phyloP scores from a whole-genome alignment of 768 basidiomycete genomes.

The Mycena haematopus region DNA sequence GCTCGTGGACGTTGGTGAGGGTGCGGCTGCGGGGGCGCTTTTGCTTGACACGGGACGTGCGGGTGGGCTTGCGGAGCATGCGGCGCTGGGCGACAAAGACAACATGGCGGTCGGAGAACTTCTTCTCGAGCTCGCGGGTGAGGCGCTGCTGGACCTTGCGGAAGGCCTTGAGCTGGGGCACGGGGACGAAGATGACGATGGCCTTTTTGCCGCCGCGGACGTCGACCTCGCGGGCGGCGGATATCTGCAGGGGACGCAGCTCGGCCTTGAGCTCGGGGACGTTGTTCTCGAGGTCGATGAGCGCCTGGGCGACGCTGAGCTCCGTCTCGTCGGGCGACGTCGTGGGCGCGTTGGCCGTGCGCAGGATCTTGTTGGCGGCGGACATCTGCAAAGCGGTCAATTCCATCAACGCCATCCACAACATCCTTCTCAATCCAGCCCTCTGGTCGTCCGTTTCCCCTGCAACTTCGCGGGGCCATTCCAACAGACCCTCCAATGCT shows the following conservation, averaged over 20 bases:
- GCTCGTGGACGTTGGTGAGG: constrained; percentile 96
- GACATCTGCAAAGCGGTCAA: constrained; percentile 57
- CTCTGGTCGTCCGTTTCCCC: not conserved
- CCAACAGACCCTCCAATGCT: not conserved
- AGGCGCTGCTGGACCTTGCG: constrained; percentile 97
- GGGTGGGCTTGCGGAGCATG: constrained; percentile 97
- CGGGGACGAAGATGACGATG: constrained; percentile 97
- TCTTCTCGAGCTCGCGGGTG: constrained; percentile 99
- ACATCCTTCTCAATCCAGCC: constrained; percentile 7
- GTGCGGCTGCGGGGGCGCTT: constrained; percentile 97
- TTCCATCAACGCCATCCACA: constrained; percentile 16
- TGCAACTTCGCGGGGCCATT: not conserved
- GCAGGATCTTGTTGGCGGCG: constrained; percentile 85
- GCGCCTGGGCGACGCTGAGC: constrained; percentile 89
- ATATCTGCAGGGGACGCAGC: constrained; percentile 95
- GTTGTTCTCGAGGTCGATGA: constrained; percentile 97
- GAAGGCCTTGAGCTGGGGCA: constrained; percentile 98
- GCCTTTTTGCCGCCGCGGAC: constrained; percentile 99
- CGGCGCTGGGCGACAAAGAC: constrained; percentile 99
- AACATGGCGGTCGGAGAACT: constrained; percentile 99
- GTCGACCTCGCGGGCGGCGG: constrained; percentile 97
- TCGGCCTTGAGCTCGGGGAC: constrained; percentile 98
- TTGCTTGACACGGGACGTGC: constrained; percentile 90
- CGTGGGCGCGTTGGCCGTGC: constrained; percentile 94
- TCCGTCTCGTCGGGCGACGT: constrained; percentile 92